Evolutionary conservation across 139 green algal species (phyloP).

Genomic region (Dunaliella primolecta): DNA sequence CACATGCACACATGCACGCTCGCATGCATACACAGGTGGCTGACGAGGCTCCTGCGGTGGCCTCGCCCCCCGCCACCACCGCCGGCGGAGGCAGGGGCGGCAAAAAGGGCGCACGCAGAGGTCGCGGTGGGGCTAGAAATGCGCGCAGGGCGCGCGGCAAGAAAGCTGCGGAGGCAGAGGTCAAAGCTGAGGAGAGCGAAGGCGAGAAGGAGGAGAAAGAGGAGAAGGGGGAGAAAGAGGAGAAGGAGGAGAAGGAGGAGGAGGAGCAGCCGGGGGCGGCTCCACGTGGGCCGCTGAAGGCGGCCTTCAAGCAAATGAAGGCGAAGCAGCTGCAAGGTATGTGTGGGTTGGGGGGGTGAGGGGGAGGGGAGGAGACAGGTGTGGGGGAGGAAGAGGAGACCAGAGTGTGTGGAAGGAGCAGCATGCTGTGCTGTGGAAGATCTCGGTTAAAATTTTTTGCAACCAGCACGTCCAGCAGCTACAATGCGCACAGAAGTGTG

Average conservation of each 20-base stretch:
- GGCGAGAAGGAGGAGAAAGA: background rate
- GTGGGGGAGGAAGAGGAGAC: no score
- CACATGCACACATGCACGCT: background rate
- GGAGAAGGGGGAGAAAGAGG: background rate
- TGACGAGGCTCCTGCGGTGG: background rate
- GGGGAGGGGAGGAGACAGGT: no score
- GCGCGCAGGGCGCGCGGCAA: background rate
- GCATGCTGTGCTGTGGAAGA: no score
- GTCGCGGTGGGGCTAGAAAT: background rate
- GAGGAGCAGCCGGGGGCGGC: slow-evolving; percentile 11
- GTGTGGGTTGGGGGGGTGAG: no score
- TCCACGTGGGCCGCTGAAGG: slow-evolving; percentile 40
- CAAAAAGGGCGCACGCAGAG: background rate
- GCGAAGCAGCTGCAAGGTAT: slow-evolving; percentile 29
- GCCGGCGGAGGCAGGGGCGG: no score
- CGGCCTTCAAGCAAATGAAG: slow-evolving; percentile 50
- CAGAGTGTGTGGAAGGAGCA: no score
- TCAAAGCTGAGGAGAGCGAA: slow-evolving; percentile 1
- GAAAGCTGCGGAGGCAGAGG: background rate
- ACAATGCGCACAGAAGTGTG: no score
- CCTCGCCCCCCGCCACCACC: background rate
- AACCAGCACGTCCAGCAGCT: no score
- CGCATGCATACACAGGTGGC: background rate
- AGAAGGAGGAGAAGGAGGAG: slow-evolving; percentile 4
- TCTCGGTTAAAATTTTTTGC: no score